Conservation (phyloP, 805 yeast species). For the Kodamaea kaohsiungensis region DNA sequence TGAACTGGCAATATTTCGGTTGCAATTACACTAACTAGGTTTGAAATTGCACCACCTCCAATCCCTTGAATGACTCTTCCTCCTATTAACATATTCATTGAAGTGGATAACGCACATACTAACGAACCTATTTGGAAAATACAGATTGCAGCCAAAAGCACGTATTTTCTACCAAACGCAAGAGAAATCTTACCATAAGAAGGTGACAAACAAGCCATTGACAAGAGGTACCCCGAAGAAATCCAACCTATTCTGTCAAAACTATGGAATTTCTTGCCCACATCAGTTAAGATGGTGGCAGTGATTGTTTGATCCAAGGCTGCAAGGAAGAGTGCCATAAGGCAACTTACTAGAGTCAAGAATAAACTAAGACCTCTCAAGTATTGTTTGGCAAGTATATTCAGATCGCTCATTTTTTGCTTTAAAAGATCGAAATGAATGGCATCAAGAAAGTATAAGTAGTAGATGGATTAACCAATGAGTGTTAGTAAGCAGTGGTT, state of each 20-base stretch:
- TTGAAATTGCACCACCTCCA: slow-evolving; percentile 59
- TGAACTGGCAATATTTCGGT: neutral
- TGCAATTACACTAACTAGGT: neutral
- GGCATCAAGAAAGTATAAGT: too few relatives aligned
- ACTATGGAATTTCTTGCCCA: slow-evolving; percentile 49
- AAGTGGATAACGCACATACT: slow-evolving; percentile 50
- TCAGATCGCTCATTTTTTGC: too few relatives aligned
- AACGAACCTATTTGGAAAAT: slow-evolving; percentile 64
- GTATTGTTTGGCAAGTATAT: too few relatives aligned
- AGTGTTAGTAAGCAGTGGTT: too few relatives aligned
- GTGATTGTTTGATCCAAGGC: slow-evolving; percentile 63
- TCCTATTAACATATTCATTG: slow-evolving; percentile 39
- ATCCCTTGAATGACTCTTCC: slow-evolving; percentile 71
- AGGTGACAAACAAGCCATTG: slow-evolving; percentile 54
- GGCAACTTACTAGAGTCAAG: slow-evolving; percentile 26
- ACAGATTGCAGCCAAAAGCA: slow-evolving; percentile 47
- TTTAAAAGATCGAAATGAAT: too few relatives aligned
- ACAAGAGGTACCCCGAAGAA: slow-evolving; percentile 52
- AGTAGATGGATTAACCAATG: too few relatives aligned
- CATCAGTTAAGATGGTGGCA: slow-evolving; percentile 48
- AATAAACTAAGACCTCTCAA: too few relatives aligned
- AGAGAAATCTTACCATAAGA: slow-evolving; percentile 61
- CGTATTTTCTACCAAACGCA: slow-evolving; percentile 55
- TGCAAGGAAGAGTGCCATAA: slow-evolving; percentile 33
- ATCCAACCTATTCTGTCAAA: slow-evolving; percentile 61